phyloP scores from a whole-genome alignment of 2,329 filamentous ascomycete genomes.

The Colletotrichum sublineola region DNA sequence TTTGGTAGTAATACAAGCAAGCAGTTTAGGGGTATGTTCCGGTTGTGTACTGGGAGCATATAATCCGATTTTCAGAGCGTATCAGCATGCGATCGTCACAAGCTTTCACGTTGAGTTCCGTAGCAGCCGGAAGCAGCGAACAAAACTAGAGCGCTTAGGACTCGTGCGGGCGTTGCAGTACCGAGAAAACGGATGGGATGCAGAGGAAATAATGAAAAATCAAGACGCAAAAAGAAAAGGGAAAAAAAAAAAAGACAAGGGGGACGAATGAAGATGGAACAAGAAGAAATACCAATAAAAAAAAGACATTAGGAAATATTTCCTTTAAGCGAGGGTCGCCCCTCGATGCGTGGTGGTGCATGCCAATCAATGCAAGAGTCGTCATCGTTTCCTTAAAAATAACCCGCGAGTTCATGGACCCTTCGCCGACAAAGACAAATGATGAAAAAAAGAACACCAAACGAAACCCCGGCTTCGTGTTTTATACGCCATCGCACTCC shows the following conservation, averaged over 20 bases:
- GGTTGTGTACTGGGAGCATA: neutral
- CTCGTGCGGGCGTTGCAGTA: slow-evolving; percentile 16
- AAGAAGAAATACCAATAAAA: too few relatives aligned
- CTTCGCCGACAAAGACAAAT: neutral
- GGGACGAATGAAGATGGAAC: too few relatives aligned
- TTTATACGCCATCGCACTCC: slow-evolving; percentile 39
- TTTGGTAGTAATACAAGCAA: slow-evolving; percentile 7
- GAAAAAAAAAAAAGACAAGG: neutral
- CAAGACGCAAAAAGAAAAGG: neutral
- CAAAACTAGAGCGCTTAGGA: slow-evolving; percentile 26
- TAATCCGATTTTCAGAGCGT: too few relatives aligned
- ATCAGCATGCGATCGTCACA: slow-evolving; percentile 8
- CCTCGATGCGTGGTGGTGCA: slow-evolving; percentile 20
- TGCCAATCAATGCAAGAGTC: slow-evolving; percentile 31
- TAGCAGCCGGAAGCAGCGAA: slow-evolving; percentile 1
- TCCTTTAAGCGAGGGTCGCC: slow-evolving; percentile 26
- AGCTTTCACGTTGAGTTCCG: slow-evolving; percentile 14
- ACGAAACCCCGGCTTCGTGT: slow-evolving; percentile 33
- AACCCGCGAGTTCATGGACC: slow-evolving; percentile 4
- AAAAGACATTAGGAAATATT: slow-evolving; percentile 26
- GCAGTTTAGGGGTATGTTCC: neutral
- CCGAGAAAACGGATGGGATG: neutral
- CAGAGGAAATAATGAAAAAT: neutral
- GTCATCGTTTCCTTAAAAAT: slow-evolving; percentile 29
- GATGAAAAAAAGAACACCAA: slow-evolving; percentile 2